A percentile compares a stretch with the other conserved stretches of the same genome.
phyloP scores from a whole-genome alignment of 2,329 filamentous ascomycete species.

The Bimuria novae-zelandiae region DNA sequence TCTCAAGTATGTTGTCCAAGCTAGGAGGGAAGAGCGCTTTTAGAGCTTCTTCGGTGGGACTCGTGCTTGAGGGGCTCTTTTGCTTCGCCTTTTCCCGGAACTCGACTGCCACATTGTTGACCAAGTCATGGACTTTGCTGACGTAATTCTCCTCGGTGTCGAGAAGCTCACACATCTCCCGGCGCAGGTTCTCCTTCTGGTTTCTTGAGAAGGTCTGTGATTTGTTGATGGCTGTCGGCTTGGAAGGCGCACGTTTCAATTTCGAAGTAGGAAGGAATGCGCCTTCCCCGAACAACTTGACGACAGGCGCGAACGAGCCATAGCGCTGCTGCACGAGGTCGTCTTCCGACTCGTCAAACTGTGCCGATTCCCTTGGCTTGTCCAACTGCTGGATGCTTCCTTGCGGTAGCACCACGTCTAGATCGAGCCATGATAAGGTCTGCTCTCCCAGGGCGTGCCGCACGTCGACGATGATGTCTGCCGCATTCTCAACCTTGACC shows the following conservation, averaged over 20 bases:
- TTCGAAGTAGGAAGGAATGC: constrained; percentile 86
- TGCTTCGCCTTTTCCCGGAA: constrained; percentile 72
- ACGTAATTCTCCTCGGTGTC: constrained; percentile 96
- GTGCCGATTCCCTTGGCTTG: constrained; percentile 57
- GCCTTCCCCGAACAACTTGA: constrained; percentile 80
- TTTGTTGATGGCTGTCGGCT: constrained; percentile 77
- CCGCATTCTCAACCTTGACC: constrained; percentile 76
- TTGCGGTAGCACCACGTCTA: constrained; percentile 83
- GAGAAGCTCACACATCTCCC: constrained; percentile 87
- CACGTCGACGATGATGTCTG: constrained; percentile 73
- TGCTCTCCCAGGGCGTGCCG: constrained; percentile 79
- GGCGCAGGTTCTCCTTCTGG: constrained; percentile 81
- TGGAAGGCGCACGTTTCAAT: constrained; percentile 83
- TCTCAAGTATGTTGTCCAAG: constrained; percentile 76
- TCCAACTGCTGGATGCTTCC: constrained; percentile 63
- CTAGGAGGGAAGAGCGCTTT: constrained; percentile 80
- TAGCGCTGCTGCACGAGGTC: constrained; percentile 73
- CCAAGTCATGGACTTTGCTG: constrained; percentile 80
- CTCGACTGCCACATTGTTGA: constrained; percentile 78
- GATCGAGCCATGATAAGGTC: constrained; percentile 80
- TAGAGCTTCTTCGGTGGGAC: constrained; percentile 73
- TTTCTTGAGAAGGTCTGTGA: constrained; percentile 77
- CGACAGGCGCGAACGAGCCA: constrained; percentile 74
- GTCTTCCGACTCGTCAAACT: constrained; percentile 65
- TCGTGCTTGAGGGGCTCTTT: constrained; percentile 64